phyloP scores from a whole-genome alignment of 805 yeast species.

The Saccharomyces kudriavzevii region DNA sequence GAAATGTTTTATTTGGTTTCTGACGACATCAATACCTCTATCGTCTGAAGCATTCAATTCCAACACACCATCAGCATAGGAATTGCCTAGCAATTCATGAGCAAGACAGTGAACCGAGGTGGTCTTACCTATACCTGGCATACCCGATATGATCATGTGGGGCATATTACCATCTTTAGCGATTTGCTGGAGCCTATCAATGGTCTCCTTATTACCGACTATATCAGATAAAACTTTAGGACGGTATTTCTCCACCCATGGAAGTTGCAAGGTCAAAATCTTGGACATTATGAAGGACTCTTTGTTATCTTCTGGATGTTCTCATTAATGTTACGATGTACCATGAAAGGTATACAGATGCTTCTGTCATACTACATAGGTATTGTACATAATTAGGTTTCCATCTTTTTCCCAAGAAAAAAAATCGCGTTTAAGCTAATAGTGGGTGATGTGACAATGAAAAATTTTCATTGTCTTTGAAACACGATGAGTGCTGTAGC shows the following conservation, averaged over 20 bases:
- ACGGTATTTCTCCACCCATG: slow-evolving; percentile 92
- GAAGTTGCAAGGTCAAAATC: slow-evolving; percentile 25
- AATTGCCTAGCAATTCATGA: slow-evolving; percentile 64
- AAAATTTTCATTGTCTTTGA: not conserved
- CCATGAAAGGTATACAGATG: not conserved
- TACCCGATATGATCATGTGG: slow-evolving; percentile 87
- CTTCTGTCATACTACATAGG: not conserved
- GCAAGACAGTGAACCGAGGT: slow-evolving; percentile 91
- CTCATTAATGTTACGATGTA: not conserved
- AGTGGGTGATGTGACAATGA: not conserved
- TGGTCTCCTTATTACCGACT: slow-evolving; percentile 89
- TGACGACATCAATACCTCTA: slow-evolving; percentile 93
- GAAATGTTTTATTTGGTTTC: slow-evolving; percentile 88
- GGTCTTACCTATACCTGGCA: slow-evolving; percentile 97
- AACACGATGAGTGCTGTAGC: not conserved
- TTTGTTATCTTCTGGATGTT: not conserved
- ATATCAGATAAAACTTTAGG: slow-evolving; percentile 73
- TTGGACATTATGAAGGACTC: slow-evolving; percentile 5
- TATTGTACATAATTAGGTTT: not conserved
- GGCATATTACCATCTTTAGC: slow-evolving; percentile 96
- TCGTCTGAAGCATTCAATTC: slow-evolving; percentile 96
- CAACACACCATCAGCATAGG: slow-evolving; percentile 72
- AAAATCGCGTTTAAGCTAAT: not conserved
- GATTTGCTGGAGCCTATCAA: slow-evolving; percentile 72
- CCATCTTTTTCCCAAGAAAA: not conserved